Percentiles rank a stretch among this genome's conserved stretches.
Evolutionary conservation across 2,329 filamentous ascomycete species (phyloP).

Genomic region (Fusarium transvaalense): DNA sequence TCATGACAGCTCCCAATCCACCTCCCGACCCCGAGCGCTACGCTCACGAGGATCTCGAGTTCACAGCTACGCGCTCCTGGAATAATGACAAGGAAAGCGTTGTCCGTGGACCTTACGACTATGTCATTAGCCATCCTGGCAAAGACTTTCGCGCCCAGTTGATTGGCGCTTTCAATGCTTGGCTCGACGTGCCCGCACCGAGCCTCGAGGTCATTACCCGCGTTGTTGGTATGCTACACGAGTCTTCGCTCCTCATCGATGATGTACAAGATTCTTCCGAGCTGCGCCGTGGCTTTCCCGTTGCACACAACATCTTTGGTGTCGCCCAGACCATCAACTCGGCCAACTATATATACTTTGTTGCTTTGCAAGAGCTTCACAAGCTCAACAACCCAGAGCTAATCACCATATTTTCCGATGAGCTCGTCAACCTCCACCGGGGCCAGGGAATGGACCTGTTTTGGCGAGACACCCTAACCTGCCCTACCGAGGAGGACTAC

Average conservation of each 20-base stretch:
- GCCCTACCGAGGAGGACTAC: constrained; percentile 88
- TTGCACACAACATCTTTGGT: constrained; percentile 87
- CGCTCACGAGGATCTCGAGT: constrained; percentile 68
- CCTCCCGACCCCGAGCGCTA: constrained; percentile 66
- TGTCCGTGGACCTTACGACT: constrained; percentile 82
- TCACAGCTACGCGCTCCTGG: constrained; percentile 69
- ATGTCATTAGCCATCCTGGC: constrained; percentile 81
- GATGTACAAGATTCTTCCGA: constrained; percentile 87
- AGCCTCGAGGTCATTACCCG: constrained; percentile 80
- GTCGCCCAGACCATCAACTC: constrained; percentile 90
- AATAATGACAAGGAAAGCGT: constrained; percentile 81
- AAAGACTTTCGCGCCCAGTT: constrained; percentile 87
- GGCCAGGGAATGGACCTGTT: constrained; percentile 93
- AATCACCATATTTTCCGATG: constrained; percentile 81
- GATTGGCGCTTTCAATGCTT: constrained; percentile 84
- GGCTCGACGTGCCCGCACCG: constrained; percentile 78
- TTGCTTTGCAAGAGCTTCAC: constrained; percentile 79
- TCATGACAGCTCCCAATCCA: constrained; percentile 54
- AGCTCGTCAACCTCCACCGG: constrained; percentile 85
- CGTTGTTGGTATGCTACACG: constrained; percentile 88
- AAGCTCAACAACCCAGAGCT: constrained; percentile 76
- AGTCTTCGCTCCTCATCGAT: constrained; percentile 84
- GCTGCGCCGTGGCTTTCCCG: constrained; percentile 82
- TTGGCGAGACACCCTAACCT: constrained; percentile 87
- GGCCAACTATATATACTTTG: constrained; percentile 90